Percentiles rank a stretch among this genome's conserved stretches.
These are phyloP conservation scores for Babesia sp. DNA, from an alignment of 169 alveolate species.

Conservation along the genomic window DNA sequence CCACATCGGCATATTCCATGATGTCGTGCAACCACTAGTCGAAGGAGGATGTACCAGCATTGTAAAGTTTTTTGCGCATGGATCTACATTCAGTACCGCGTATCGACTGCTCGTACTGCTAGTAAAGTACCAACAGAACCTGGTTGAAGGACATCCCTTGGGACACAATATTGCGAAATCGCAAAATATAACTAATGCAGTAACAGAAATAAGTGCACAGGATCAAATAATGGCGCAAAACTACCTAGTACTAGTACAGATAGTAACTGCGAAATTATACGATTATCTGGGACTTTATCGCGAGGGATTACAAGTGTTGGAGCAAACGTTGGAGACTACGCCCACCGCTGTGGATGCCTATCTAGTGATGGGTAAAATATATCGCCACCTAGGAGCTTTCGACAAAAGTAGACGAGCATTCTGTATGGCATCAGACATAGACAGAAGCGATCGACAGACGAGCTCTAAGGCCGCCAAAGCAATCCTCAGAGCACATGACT, in stretches of 20 bases:
- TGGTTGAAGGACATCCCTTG: conserved; percentile 1
- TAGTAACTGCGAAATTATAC: conserved; percentile 27
- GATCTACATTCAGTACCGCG: conserved; percentile 16
- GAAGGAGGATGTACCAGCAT: conserved; percentile 15
- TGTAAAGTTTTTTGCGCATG: conserved; percentile 26
- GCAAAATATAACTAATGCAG: neutral
- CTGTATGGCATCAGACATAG: conserved; percentile 45
- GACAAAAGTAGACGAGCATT: conserved; percentile 25
- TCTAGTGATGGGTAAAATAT: conserved; percentile 34
- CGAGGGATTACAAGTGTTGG: conserved; percentile 22
- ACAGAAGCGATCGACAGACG: conserved; percentile 53
- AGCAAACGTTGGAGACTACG: conserved; percentile 2
- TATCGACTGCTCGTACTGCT: conserved; percentile 24
- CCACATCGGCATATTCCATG: neutral
- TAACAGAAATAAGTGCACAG: neutral
- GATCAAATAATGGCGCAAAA: neutral
- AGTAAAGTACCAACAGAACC: conserved; percentile 3
- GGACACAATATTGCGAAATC: neutral
- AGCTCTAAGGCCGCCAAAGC: conserved; percentile 56
- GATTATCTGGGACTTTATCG: conserved; percentile 26
- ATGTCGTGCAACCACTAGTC: neutral
- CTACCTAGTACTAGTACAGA: neutral
- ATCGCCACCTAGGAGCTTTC: conserved; percentile 36
- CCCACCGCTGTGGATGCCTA: conserved; percentile 31
- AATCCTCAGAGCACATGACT: conserved; percentile 10